These are phyloP conservation scores for Plantago elongata DNA, from an alignment of 257 asterid genomes.

Conservation along the genomic window DNA sequence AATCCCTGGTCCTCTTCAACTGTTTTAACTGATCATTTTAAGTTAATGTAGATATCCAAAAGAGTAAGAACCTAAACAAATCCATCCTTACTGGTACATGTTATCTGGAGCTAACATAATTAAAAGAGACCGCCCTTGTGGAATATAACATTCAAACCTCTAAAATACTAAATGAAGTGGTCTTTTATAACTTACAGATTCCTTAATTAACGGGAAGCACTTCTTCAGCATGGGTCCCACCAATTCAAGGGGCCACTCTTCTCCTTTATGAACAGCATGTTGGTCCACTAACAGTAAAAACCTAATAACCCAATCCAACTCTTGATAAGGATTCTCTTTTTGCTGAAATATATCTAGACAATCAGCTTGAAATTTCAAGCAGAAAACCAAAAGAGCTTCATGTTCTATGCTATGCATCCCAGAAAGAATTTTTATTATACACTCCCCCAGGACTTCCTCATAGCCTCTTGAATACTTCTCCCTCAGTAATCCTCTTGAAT, in stretches of 20 bases:
- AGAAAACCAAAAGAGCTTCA: constrained; percentile 53
- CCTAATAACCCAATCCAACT: constrained; percentile 43
- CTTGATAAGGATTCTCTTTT: constrained; percentile 43
- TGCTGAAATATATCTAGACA: constrained; percentile 54
- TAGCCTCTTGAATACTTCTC: constrained; percentile 44
- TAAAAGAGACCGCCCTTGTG: no score
- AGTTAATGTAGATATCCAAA: no score
- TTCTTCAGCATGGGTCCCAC: constrained; percentile 66
- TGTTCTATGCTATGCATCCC: constrained; percentile 44
- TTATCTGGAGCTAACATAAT: no score
- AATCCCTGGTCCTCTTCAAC: no score
- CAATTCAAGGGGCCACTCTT: constrained; percentile 78
- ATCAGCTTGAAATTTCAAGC: constrained; percentile 56
- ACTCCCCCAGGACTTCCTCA: constrained; percentile 68
- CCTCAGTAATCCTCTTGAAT: constrained; percentile 45
- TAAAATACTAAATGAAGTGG: no score
- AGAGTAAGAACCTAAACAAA: no score
- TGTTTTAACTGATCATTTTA: no score
- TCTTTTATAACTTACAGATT: constrained; percentile 51
- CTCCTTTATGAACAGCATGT: constrained; percentile 66
- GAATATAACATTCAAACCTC: no score
- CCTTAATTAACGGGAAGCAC: constrained; percentile 48
- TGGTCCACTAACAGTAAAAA: constrained; percentile 56
- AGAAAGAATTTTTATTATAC: constrained; percentile 72
- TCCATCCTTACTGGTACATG: no score